Base-by-base conservation (phyloP, 768 basidiomycete genomes). In the Lactarius evosmus region DNA sequence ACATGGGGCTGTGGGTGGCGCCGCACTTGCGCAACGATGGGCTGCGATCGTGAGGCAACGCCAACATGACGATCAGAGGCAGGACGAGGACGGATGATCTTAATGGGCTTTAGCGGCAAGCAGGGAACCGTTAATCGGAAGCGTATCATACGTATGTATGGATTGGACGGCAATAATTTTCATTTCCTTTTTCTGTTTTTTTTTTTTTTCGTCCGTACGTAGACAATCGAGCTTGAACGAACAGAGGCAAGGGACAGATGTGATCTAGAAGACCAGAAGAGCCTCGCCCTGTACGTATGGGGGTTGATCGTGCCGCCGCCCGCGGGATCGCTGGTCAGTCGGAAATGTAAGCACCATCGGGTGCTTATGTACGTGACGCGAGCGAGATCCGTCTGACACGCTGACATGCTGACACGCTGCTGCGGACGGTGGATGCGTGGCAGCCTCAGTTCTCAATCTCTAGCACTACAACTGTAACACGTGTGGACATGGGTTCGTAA, bases 11-110 rank as follows among this genome's bases (percentile, higher is more conserved):
- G 69, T 60, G 32, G 75, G 74, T 61, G 73, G 76, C 65, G 69
- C 38, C 49, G 71, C 68, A 67, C 69, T 81, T 67, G 76, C 77
- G 60, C 68, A 70, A 67, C 72, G 69, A 54, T 82, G 79, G 79
- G 71, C 60, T 53, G 56, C 32, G n/a, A 53, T 68, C 3, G 55
- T 72, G 32, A 30, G 46, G 17, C 59, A 29, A 32, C 33, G 22
- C 9, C 41, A 52, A 38, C 36, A 22, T 25, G 58, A 52, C 38
- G 41, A 50, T 16, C 49, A 38, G 50, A 52, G 51, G 2, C 59
- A 67, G 46, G 51, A 58, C 3, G 34, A 32, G 52, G 52, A 34
- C 19, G 65, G 44, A 25, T 25, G 22, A 25, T 49, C 22, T 49
- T 25, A 49, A 44, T n/a, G 41, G 46, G 4, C 22, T 25, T 25